Evolutionary conservation across 2,329 filamentous ascomycete species (phyloP).

Genomic region (Aquanectria penicillioides): DNA sequence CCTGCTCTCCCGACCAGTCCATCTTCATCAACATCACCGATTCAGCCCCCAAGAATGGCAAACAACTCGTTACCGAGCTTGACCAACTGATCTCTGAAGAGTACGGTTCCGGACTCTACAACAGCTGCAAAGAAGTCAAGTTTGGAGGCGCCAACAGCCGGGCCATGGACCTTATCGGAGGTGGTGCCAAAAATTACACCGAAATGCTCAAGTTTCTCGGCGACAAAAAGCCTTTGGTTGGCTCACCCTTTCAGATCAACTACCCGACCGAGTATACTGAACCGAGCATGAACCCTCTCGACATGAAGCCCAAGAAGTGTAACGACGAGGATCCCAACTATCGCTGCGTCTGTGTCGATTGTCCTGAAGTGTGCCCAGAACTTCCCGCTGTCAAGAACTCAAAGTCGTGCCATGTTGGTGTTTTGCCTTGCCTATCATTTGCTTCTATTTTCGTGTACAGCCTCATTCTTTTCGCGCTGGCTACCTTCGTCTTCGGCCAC

Average conservation of each 20-base stretch:
- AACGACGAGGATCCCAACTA: slow-evolving; percentile 88
- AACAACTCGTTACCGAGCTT: slow-evolving; percentile 81
- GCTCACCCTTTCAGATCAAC: slow-evolving; percentile 98
- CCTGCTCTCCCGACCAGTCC: slow-evolving; percentile 96
- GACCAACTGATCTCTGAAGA: slow-evolving; percentile 88
- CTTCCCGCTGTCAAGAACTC: slow-evolving; percentile 78
- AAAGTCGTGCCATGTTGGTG: slow-evolving; percentile 82
- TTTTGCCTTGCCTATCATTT: slow-evolving; percentile 93
- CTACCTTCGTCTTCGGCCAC: slow-evolving; percentile 76
- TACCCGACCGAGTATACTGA: slow-evolving; percentile 75
- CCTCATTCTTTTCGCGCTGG: slow-evolving; percentile 74
- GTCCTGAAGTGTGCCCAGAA: slow-evolving; percentile 83
- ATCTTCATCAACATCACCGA: slow-evolving; percentile 93
- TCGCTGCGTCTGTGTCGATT: slow-evolving; percentile 94
- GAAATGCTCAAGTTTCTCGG: slow-evolving; percentile 92
- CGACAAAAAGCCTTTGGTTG: slow-evolving; percentile 83
- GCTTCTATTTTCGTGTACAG: slow-evolving; percentile 89
- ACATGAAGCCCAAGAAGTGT: slow-evolving; percentile 83
- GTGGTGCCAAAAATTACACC: slow-evolving; percentile 89
- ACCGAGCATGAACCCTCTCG: slow-evolving; percentile 74
- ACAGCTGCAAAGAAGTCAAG: slow-evolving; percentile 99
- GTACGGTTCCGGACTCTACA: slow-evolving; percentile 89
- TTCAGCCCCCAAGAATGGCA: slow-evolving; percentile 69
- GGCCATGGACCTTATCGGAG: slow-evolving; percentile 96
- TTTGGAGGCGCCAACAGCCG: slow-evolving; percentile 93